Evolutionary conservation across 2,329 filamentous ascomycete species (phyloP).

Genomic region (Hypocreales sp.): DNA sequence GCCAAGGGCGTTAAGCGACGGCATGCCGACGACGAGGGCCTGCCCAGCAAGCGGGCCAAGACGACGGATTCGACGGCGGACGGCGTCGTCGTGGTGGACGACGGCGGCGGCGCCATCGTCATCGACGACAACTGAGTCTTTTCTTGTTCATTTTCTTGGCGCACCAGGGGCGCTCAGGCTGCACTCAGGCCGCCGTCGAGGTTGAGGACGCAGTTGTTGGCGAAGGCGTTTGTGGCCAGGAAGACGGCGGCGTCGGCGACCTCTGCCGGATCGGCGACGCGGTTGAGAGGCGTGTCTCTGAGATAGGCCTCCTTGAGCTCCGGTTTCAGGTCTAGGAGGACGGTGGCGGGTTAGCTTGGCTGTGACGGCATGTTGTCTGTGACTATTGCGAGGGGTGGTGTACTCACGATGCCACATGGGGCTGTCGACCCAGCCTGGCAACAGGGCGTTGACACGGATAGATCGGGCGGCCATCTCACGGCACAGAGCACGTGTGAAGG

Average conservation of each 20-base stretch:
- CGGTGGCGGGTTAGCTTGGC: constrained; percentile 24
- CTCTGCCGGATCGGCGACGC: constrained; percentile 54
- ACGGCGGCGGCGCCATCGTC: constrained; percentile 45
- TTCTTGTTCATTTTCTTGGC: too few relatives aligned
- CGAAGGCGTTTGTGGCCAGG: constrained; percentile 62
- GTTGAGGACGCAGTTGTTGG: constrained; percentile 76
- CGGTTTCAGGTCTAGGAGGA: constrained; percentile 18
- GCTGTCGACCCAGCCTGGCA: constrained; percentile 73
- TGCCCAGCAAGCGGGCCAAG: constrained; percentile 34
- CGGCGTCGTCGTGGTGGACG: constrained; percentile 34
- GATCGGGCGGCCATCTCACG: constrained; percentile 42
- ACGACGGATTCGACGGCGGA: constrained; percentile 15
- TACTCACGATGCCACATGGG: constrained; percentile 59
- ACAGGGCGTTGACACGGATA: constrained; percentile 64
- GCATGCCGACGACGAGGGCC: constrained; percentile 24
- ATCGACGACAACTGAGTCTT: constrained; percentile 53
- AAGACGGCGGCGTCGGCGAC: constrained; percentile 74
- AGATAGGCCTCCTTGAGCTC: constrained; percentile 22
- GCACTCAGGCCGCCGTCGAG: constrained; percentile 75
- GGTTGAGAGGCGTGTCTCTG: constrained; percentile 42
- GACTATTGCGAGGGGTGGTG: too few relatives aligned
- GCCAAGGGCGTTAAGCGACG: constrained; percentile 29
- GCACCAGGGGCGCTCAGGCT: constrained; percentile 23
- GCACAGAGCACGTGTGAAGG: constrained; percentile 52
- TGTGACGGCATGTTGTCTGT: not conserved